A percentile compares a stretch with the other conserved stretches of the same genome.
Evolutionary conservation across 768 basidiomycete species (phyloP).

Genomic region (Exsudoporus frostii): DNA sequence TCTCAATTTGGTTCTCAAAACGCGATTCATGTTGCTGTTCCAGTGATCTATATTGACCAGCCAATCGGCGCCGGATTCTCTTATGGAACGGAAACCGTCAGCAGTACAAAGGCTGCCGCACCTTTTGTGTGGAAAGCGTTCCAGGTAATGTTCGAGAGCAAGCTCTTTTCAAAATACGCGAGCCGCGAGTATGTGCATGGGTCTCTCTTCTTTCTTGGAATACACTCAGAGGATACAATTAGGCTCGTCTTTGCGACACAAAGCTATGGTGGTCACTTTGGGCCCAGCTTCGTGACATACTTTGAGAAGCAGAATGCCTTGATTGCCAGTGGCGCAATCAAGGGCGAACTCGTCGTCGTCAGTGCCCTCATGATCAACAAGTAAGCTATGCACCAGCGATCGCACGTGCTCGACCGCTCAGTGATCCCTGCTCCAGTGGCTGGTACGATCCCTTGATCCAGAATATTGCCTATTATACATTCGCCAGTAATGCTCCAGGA

Average conservation of each 20-base stretch:
- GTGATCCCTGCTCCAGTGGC: slow-evolving; percentile 37
- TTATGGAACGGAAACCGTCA: slow-evolving; percentile 53
- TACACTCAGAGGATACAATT: background rate
- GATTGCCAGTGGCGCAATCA: slow-evolving; percentile 42
- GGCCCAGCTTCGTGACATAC: slow-evolving; percentile 59
- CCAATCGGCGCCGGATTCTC: slow-evolving; percentile 68
- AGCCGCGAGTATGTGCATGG: slow-evolving; percentile 46
- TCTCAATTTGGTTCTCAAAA: background rate
- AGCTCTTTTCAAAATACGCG: slow-evolving; percentile 47
- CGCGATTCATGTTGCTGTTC: background rate
- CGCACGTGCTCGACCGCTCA: background rate
- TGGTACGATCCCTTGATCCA: slow-evolving; percentile 68
- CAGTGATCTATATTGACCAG: slow-evolving; percentile 71
- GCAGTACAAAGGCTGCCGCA: slow-evolving; percentile 49
- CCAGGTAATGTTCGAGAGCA: slow-evolving; percentile 60
- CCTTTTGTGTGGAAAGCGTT: slow-evolving; percentile 59
- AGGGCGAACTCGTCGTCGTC: slow-evolving; percentile 51
- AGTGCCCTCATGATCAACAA: slow-evolving; percentile 67
- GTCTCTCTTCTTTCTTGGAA: background rate
- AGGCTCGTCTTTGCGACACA: slow-evolving; percentile 66
- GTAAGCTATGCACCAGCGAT: slow-evolving; percentile 25
- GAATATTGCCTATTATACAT: slow-evolving; percentile 56
- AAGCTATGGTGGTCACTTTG: slow-evolving; percentile 69
- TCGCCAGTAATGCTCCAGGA: slow-evolving; percentile 60
- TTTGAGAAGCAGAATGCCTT: slow-evolving; percentile 60